These are phyloP conservation scores for Dittrichia graveolens DNA, from an alignment of 129 eudicot genomes.

Conservation along the genomic window DNA sequence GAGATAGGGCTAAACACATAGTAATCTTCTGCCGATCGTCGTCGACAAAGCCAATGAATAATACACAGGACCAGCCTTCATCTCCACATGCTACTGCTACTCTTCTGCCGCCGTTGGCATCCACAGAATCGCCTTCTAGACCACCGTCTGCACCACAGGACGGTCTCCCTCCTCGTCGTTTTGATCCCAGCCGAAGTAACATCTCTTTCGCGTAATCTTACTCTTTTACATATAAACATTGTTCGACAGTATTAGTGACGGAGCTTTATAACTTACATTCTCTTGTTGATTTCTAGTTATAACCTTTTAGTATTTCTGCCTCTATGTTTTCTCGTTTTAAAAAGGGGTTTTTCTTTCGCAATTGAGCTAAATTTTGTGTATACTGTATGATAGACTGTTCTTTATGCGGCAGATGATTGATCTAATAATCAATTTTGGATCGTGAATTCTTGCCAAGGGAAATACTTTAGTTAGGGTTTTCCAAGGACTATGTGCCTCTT, in stretches of 20 bases:
- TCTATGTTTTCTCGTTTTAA: background rate
- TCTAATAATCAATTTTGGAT: background rate
- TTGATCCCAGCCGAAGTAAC: conserved; percentile 46
- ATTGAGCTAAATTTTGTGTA: background rate
- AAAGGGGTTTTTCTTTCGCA: conserved; percentile 3
- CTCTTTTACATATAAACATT: background rate
- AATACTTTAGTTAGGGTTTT: conserved; percentile 20
- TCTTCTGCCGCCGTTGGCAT: conserved; percentile 23
- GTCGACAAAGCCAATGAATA: conserved; percentile 19
- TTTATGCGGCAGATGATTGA: conserved; percentile 18
- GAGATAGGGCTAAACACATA: background rate
- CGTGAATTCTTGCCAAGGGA: conserved; percentile 1
- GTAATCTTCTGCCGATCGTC: background rate
- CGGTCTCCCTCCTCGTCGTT: conserved; percentile 28
- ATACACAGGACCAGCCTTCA: conserved; percentile 19
- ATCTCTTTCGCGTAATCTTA: background rate
- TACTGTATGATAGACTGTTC: background rate
- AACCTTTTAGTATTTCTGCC: background rate
- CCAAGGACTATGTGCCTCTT: background rate
- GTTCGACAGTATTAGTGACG: background rate
- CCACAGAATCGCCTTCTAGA: conserved; percentile 24
- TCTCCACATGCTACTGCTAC: conserved; percentile 19
- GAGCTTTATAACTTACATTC: background rate
- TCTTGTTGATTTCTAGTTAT: background rate
- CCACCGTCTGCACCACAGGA: conserved; percentile 29